Evolutionary conservation across 192 early-diverging fungal genomes (phyloP).

Genomic region (Backusella liffmaniae): DNA sequence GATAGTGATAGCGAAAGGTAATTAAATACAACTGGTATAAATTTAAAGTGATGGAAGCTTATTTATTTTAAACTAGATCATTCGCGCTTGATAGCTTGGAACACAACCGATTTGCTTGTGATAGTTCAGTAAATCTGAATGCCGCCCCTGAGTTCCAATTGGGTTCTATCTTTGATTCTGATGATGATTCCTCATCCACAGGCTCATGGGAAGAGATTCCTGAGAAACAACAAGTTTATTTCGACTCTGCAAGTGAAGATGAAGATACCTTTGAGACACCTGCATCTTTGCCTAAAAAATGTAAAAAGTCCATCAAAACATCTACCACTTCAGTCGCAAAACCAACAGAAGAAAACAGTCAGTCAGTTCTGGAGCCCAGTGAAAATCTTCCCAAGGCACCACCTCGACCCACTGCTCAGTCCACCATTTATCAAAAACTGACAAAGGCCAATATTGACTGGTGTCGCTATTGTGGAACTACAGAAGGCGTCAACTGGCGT

Average conservation of each 20-base stretch:
- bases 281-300: not conserved
- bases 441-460: slow-evolving; percentile 69
- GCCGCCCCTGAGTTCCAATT: slow-evolving; percentile 11
- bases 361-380: not conserved
- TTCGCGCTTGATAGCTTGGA: slow-evolving; percentile 1
- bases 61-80: slow-evolving; percentile 7
- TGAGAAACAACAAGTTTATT: not conserved
- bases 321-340: not conserved
- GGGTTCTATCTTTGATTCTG: not conserved
- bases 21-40: slow-evolving; percentile 1
- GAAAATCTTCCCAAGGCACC: not conserved
- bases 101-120: slow-evolving; percentile 7
- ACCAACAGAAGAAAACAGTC: not conserved
- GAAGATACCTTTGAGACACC: not conserved
- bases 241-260: slow-evolving; percentile 7
- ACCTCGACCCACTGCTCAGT: slow-evolving; percentile 28
- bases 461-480: slow-evolving; percentile 93
- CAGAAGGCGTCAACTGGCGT: slow-evolving; percentile 86
- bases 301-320: not conserved
- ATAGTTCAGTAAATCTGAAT: not conserved
- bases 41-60: not conserved
- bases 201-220: slow-evolving; percentile 15
- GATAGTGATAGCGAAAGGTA: slow-evolving; percentile 27
- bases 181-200: slow-evolving; percentile 11
- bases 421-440: slow-evolving; percentile 64